A percentile compares a stretch with the other conserved stretches of the same genome.
Evolutionary conservation across 768 basidiomycete species (phyloP).

Genomic region (Clitopilus passeckerianus): DNA sequence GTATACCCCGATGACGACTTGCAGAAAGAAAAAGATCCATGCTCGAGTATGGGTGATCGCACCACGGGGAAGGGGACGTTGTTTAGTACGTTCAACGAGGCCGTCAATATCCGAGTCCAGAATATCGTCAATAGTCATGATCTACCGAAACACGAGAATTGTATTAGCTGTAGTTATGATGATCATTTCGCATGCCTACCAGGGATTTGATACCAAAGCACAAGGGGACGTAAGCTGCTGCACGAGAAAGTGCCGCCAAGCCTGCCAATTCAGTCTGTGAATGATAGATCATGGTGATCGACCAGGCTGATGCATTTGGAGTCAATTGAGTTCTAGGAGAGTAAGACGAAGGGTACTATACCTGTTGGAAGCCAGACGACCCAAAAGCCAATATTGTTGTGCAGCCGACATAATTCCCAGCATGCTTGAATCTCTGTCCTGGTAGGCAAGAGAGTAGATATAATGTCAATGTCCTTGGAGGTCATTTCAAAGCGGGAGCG

Average conservation of each 20-base stretch:
- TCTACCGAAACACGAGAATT: constrained; percentile 9
- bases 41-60: constrained; percentile 20
- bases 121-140: constrained; percentile 27
- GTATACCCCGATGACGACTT: constrained; percentile 16
- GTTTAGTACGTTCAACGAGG: constrained; percentile 21
- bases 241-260: constrained; percentile 11
- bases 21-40: constrained; percentile 21
- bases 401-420: constrained; percentile 25
- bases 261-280: constrained; percentile 16
- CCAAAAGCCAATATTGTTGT: constrained; percentile 28
- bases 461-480: background rate
- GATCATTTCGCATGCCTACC: constrained; percentile 6
- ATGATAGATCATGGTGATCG: constrained; percentile 24
- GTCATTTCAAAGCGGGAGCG: background rate
- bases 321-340: background rate
- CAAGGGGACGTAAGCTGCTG: constrained; percentile 19
- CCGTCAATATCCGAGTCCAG: constrained; percentile 22
- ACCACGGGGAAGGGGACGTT: constrained; percentile 20
- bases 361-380: constrained; percentile 23
- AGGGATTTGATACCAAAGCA: constrained; percentile 26
- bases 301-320: constrained; percentile 17
- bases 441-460: background rate
- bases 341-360: background rate
- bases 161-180: background rate
- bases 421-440: constrained; percentile 20